A percentile compares a stretch with the other conserved stretches of the same genome.
Evolutionary conservation across 2,329 filamentous ascomycete genomes (phyloP).

Genomic region (Trichoderma sp.): DNA sequence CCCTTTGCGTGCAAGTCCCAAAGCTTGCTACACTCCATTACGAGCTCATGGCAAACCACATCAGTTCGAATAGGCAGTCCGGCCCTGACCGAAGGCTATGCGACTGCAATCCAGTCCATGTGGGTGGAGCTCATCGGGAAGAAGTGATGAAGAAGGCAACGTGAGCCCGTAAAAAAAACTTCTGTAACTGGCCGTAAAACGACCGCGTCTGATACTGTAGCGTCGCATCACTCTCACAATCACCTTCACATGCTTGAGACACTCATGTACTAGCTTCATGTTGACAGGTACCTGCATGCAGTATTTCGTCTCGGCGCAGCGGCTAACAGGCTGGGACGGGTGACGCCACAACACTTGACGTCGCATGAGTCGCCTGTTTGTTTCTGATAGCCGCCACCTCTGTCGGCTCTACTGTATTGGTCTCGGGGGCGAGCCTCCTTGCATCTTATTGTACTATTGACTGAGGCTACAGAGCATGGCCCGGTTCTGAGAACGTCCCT

Average conservation of each 20-base stretch:
- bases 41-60: neutral
- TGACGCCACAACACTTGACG: slow-evolving; percentile 1
- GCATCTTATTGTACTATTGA: neutral
- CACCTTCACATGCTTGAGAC: neutral
- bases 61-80: slow-evolving; percentile 9
- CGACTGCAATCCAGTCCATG: neutral
- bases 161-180: neutral
- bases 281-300: neutral
- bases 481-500: neutral
- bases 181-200: neutral
- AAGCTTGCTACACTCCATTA: neutral
- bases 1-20: neutral
- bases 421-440: slow-evolving; percentile 5
- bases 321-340: neutral
- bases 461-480: neutral
- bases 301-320: neutral
- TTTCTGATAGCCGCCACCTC: slow-evolving; percentile 12
- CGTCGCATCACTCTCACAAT: neutral
- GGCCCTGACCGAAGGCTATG: slow-evolving; percentile 16
- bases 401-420: neutral
- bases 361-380: slow-evolving; percentile 12
- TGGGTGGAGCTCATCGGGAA: neutral
- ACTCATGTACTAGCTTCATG: neutral
- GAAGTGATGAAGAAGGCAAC: neutral
- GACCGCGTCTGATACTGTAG: neutral